Base-by-base conservation (phyloP, 2,329 filamentous ascomycete genomes). In the Cordyceps pruinosa region DNA sequence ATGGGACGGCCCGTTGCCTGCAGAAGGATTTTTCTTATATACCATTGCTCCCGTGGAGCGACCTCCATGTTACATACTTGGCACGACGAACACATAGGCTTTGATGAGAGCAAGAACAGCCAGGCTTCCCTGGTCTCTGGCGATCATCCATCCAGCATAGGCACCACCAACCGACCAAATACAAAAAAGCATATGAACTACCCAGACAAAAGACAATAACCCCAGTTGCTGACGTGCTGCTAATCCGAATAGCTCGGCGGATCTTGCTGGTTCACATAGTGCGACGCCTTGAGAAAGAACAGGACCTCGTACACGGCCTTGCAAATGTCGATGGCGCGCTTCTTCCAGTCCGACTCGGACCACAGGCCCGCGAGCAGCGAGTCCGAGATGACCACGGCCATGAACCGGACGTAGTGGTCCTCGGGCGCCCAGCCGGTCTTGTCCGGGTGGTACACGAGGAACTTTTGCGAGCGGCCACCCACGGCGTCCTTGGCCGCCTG, bases 391-490 rank as follows among this genome's bases (percentile, higher is more conserved):
- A 72, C 65, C 26, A 67, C 68, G 44, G 65, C 66, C 39, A 75
- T 68, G 66, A 75, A 75, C 35, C 72, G 70, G 41, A 73, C 64
- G 46, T 71, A 61, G 59, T 75, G 72, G 58, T 75, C 72, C 49
- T 73, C 66, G 42, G 60, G 48, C 21, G 66, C 66, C 72, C 72
- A 74, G 26, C 57, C 64, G 2, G 58, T 58, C 67, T 74, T 74
- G 56, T 70, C 65, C 25, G 71, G 71, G 60, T 72, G 65, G 61
- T 72, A 71, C 23, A 70, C 61, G 10, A 72, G 60, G 59, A 66
- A 73, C 58, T 67, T 67, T 53, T 63, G 46, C 23, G 62, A 65
- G 17, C 61, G 61, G 21, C 58, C 60, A 58, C 65, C 63, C 62
- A 74, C 61, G 59, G 68, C 69, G 17, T 68, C 65, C 50, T 64